Evolutionary conservation across 495 filamentous ascomycete species (phyloP).

Genomic region (Tricharina praecox): DNA sequence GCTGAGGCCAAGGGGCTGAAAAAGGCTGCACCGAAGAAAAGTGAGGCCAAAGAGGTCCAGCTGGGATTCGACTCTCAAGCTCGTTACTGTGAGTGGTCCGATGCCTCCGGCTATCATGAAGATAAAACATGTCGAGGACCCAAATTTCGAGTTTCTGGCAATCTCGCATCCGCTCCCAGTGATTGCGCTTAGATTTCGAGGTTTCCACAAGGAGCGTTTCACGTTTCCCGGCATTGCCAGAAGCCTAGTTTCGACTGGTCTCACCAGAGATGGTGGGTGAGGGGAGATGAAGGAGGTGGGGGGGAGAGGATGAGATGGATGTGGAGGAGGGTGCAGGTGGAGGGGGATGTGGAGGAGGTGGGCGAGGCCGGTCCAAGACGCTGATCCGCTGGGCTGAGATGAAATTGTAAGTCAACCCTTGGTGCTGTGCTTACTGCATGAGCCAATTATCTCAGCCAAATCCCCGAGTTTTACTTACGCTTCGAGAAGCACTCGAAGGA

Average conservation of each 20-base stretch:
- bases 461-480: conserved; percentile 23
- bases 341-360: too few relatives aligned
- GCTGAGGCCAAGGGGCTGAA: conserved; percentile 7
- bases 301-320: too few relatives aligned
- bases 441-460: conserved; percentile 7
- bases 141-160: conserved; percentile 22
- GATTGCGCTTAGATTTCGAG: conserved; percentile 15
- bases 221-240: too few relatives aligned
- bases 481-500: conserved; percentile 21
- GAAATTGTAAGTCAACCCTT: conserved; percentile 12
- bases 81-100: background rate
- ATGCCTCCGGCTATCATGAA: conserved; percentile 12
- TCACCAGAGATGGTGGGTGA: too few relatives aligned
- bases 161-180: conserved; percentile 17
- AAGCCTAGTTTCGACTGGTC: too few relatives aligned
- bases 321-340: too few relatives aligned
- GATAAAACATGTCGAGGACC: conserved; percentile 16
- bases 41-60: background rate
- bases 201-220: too few relatives aligned
- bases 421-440: background rate
- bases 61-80: background rate
- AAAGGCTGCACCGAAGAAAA: background rate
- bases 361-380: too few relatives aligned
- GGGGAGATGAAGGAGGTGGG: too few relatives aligned
- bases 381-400: too few relatives aligned